Base-by-base conservation (phyloP, 2,329 filamentous ascomycete species). In the Metarhizium guizhouense region DNA sequence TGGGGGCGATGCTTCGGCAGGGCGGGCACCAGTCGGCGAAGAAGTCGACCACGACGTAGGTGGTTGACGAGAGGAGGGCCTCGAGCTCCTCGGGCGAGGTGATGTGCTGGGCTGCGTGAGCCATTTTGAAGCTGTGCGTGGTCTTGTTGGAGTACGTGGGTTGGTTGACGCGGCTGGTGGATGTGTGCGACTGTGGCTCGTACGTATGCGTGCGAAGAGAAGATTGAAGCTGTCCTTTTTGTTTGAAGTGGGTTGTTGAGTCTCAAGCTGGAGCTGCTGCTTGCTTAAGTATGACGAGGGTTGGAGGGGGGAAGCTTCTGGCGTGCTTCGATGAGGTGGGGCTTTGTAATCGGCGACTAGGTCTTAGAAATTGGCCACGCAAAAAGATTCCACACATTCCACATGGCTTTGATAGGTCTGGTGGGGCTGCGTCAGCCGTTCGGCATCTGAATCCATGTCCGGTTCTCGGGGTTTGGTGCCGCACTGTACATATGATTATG, bases 11-110 rank as follows among this genome's bases (percentile, higher is more conserved):
- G 54, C 67, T 65, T 53, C 74, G 74, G 70, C 77, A 80, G 2
- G 77, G 76, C 1, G 71, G 71, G 58, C 77, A 80, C 77, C 77
- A 80, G 63, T 73, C 71, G 10, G 77, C 76, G 63, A 71, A 76
- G 65, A 79, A 79, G 68, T 79, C 76, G 56, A 79, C 67, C 48
- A 69, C 67, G 55, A 76, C 73, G 64, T 74, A 70, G 47, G 69
- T 74, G 53, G 67, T 73, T 40, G 68, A 65, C 1, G 64, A 52
- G 58, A 77, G 63, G 43, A 78, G 67, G 20, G 66, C 53, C 18
- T 70, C 59, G 56, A 78, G 67, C 57, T 75, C 65, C 0, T 61
- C 60, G 14, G 58, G 47, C 11, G 68, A 63, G 30, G 58, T 61
- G 58, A 72, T 64, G 57, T 70, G 57, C 53, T 68, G 65, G 53